phyloP scores from a whole-genome alignment of 2,329 filamentous ascomycete species.

The Fusarium coffeatum region DNA sequence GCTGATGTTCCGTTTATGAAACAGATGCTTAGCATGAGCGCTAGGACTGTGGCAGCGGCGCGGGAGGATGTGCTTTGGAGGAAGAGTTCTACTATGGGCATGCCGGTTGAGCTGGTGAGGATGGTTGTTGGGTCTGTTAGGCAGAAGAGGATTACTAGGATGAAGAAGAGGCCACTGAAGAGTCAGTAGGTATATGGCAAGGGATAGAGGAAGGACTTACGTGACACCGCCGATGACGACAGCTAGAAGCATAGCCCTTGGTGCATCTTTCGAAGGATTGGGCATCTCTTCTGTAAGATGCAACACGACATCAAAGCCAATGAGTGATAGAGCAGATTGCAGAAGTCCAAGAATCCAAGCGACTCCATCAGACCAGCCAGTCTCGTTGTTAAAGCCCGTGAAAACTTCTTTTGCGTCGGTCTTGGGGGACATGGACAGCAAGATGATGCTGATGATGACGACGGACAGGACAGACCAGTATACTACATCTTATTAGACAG shows the following conservation, averaged over 20 bases:
- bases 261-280: slow-evolving; percentile 53
- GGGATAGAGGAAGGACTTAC: slow-evolving; percentile 38
- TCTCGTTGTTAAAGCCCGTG: slow-evolving; percentile 57
- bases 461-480: slow-evolving; percentile 58
- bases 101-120: slow-evolving; percentile 53
- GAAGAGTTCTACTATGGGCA: slow-evolving; percentile 60
- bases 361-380: slow-evolving; percentile 59
- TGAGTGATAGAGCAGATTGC: slow-evolving; percentile 52
- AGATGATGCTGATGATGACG: slow-evolving; percentile 56
- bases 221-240: slow-evolving; percentile 57
- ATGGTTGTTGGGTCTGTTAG: slow-evolving; percentile 53
- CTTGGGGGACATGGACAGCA: slow-evolving; percentile 55
- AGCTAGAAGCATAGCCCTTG: slow-evolving; percentile 57
- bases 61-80: slow-evolving; percentile 56
- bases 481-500: slow-evolving; percentile 34
- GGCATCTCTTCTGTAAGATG: slow-evolving; percentile 63
- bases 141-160: slow-evolving; percentile 57
- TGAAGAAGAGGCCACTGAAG: slow-evolving; percentile 51
- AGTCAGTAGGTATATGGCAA: neutral
- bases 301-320: slow-evolving; percentile 58
- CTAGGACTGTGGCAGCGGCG: slow-evolving; percentile 52
- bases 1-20: slow-evolving; percentile 59
- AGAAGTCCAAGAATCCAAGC: slow-evolving; percentile 61
- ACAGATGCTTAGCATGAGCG: slow-evolving; percentile 55
- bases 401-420: slow-evolving; percentile 58